phyloP scores from a whole-genome alignment of 2,329 filamentous ascomycete species.

The Ampelomyces quisqualis region DNA sequence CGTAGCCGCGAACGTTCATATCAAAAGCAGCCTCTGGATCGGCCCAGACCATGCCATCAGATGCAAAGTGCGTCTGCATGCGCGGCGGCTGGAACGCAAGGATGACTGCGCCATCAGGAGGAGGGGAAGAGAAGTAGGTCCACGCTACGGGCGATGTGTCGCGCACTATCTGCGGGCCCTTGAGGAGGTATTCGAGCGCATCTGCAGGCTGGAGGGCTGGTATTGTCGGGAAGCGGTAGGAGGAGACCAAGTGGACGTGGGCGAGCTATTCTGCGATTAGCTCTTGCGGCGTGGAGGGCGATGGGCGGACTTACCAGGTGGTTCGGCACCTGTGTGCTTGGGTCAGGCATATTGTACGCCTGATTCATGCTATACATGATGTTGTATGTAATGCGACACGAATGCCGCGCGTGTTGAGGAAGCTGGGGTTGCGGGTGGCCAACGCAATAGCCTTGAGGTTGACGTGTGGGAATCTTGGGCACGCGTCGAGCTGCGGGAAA shows the following conservation, averaged over 20 bases:
- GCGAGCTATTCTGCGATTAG: slow-evolving; percentile 60
- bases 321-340: slow-evolving; percentile 39
- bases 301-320: slow-evolving; percentile 31
- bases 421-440: slow-evolving; percentile 13
- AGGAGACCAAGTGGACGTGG: slow-evolving; percentile 87
- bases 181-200: slow-evolving; percentile 79
- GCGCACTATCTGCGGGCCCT: slow-evolving; percentile 81
- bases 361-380: slow-evolving; percentile 42
- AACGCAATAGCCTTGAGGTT: slow-evolving; percentile 23
- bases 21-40: slow-evolving; percentile 76
- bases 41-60: slow-evolving; percentile 90
- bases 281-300: slow-evolving; percentile 14
- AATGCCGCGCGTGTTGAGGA: slow-evolving; percentile 18
- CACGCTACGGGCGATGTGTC: slow-evolving; percentile 86
- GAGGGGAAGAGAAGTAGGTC: slow-evolving; percentile 83
- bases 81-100: slow-evolving; percentile 82
- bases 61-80: slow-evolving; percentile 73
- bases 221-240: slow-evolving; percentile 74
- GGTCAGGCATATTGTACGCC: slow-evolving; percentile 34
- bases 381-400: slow-evolving; percentile 27
- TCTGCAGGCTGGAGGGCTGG: slow-evolving; percentile 71
- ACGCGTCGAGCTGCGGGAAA: slow-evolving; percentile 15
- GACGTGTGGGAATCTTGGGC: slow-evolving; percentile 22
- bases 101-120: slow-evolving; percentile 73
- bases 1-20: slow-evolving; percentile 70